Evolutionary conservation across 495 filamentous ascomycete species (phyloP).

Genomic region (Cladorrhinum samala): DNA sequence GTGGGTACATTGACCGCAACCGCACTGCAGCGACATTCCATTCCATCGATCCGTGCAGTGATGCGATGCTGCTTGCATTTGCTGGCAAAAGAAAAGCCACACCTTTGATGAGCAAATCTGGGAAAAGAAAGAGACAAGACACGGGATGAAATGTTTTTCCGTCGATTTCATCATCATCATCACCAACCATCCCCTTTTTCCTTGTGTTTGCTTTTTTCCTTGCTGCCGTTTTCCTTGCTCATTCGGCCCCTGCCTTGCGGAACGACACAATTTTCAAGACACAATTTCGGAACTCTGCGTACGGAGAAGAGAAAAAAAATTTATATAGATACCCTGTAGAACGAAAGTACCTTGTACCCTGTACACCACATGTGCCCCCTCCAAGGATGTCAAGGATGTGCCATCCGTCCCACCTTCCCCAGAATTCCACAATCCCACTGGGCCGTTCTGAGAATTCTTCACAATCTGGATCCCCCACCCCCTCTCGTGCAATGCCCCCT

Average conservation of each 20-base stretch:
- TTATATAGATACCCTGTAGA: background rate
- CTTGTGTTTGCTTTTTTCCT: too few species aligned
- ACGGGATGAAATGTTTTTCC: background rate
- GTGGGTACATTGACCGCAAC: background rate
- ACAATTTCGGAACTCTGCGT: constrained; percentile 2
- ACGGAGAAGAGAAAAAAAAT: constrained; percentile 9
- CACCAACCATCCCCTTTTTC: too few species aligned
- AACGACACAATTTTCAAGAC: background rate
- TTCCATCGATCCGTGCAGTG: background rate
- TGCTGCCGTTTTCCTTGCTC: background rate
- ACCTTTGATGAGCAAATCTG: background rate
- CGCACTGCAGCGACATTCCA: background rate
- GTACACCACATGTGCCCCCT: constrained; percentile 1
- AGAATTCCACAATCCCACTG: constrained; percentile 16
- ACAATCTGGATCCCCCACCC: constrained; percentile 4
- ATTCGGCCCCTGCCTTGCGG: background rate
- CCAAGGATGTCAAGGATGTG: background rate
- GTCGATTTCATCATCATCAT: background rate
- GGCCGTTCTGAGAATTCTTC: constrained; percentile 10
- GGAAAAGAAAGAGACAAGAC: background rate
- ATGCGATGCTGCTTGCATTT: background rate
- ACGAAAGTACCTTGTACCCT: background rate
- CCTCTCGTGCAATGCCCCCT: background rate
- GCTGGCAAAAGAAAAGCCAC: background rate
- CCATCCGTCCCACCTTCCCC: constrained; percentile 15